Evolutionary conservation across 1,284 basidiomycete genomes (phyloP).

Genomic region (Fistulinella staudtii): DNA sequence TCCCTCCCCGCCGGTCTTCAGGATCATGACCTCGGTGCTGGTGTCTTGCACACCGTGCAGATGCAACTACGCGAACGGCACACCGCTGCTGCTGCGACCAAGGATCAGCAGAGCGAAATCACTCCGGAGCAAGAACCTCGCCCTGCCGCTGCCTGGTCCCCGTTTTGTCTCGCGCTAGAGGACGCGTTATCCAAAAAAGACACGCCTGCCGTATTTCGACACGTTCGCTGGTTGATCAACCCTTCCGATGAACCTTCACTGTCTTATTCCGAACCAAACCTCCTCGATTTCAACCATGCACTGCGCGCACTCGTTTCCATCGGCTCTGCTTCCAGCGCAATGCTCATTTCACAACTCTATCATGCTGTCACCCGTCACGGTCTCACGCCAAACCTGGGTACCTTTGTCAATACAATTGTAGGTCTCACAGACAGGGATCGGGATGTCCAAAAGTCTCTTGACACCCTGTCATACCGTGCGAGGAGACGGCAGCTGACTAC

Average conservation of each 20-base stretch:
- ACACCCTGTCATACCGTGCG: slow-evolving; percentile 41
- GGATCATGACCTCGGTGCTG: slow-evolving; percentile 39
- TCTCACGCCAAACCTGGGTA: slow-evolving; percentile 62
- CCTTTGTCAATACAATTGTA: slow-evolving; percentile 68
- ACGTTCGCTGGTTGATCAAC: slow-evolving; percentile 23
- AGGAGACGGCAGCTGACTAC: slow-evolving; percentile 32
- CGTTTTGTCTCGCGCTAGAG: slow-evolving; percentile 19
- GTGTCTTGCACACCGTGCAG: slow-evolving; percentile 60
- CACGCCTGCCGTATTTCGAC: slow-evolving; percentile 10
- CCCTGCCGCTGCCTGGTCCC: slow-evolving; percentile 32
- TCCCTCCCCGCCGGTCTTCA: slow-evolving; percentile 35
- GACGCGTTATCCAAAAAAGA: slow-evolving; percentile 19
- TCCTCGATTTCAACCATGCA: slow-evolving; percentile 64
- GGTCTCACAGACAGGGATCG: slow-evolving; percentile 71
- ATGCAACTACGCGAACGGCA: slow-evolving; percentile 55
- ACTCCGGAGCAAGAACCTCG: slow-evolving; percentile 16
- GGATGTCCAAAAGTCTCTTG: slow-evolving; percentile 56
- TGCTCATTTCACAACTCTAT: slow-evolving; percentile 67
- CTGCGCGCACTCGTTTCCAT: slow-evolving; percentile 45
- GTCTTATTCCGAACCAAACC: slow-evolving; percentile 21
- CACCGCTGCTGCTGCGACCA: slow-evolving; percentile 37
- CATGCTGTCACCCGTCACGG: slow-evolving; percentile 69
- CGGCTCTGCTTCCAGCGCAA: slow-evolving; percentile 53
- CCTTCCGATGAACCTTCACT: slow-evolving; percentile 12
- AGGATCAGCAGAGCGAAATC: slow-evolving; percentile 17